Conservation (phyloP, 2,329 filamentous ascomycete species). For the Chaetomiaceae sp. region DNA sequence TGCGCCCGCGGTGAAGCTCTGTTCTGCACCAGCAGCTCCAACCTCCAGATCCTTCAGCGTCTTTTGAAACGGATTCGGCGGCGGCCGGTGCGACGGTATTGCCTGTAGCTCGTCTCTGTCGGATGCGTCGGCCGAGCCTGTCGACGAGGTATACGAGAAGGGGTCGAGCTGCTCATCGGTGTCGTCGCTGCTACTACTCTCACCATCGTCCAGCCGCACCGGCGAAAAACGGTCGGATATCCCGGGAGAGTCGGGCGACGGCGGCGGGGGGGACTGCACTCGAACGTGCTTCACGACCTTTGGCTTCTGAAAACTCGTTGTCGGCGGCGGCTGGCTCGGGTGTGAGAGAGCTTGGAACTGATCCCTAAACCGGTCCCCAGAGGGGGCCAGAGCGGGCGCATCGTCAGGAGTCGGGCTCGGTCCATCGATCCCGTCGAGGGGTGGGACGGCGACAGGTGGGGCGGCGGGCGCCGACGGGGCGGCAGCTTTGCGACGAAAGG, state of each 20-base stretch:
- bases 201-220: conserved; percentile 27
- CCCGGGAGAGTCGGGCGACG: conserved; percentile 50
- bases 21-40: conserved; percentile 30
- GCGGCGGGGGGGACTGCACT: conserved; percentile 59
- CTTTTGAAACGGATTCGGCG: conserved; percentile 54
- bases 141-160: conserved; percentile 29
- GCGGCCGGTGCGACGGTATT: conserved; percentile 29
- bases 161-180: conserved; percentile 32
- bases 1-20: conserved; percentile 30
- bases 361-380: conserved; percentile 30
- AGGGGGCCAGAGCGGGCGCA: conserved; percentile 26
- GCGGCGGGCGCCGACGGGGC: conserved; percentile 27
- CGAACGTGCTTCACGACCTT: conserved; percentile 65
- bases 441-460: conserved; percentile 21
- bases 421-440: conserved; percentile 17
- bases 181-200: conserved; percentile 24
- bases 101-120: conserved; percentile 28
- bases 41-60: conserved; percentile 49
- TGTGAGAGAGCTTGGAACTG: conserved; percentile 31
- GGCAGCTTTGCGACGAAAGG: conserved; percentile 45
- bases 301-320: conserved; percentile 36
- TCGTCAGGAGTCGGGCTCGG: conserved; percentile 10
- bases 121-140: conserved; percentile 28
- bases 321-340: conserved; percentile 32
- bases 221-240: conserved; percentile 31